Evolutionary conservation across 2,329 filamentous ascomycete genomes (phyloP).

Genomic region (Septoria linicola): DNA sequence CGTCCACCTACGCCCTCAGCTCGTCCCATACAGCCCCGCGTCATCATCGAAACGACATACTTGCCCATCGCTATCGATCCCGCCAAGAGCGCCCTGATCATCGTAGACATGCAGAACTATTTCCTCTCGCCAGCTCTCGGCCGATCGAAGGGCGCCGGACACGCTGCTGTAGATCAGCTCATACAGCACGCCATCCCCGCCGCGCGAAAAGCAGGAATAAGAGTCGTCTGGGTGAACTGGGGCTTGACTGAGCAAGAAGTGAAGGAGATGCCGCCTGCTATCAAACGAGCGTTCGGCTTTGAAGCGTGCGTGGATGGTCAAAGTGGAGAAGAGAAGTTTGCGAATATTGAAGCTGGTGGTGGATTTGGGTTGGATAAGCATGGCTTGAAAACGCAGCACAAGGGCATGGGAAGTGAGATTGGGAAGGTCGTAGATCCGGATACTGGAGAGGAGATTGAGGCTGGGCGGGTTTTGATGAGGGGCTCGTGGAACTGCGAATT

Average conservation of each 20-base stretch:
- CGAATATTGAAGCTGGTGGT: constrained; percentile 16
- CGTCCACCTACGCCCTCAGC: constrained; percentile 39
- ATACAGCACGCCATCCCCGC: constrained; percentile 48
- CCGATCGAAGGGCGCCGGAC: constrained; percentile 39
- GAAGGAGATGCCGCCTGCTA: constrained; percentile 50
- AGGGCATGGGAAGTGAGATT: constrained; percentile 36
- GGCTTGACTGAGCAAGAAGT: constrained; percentile 56
- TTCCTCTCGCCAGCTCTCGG: constrained; percentile 38
- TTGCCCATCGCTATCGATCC: constrained; percentile 37
- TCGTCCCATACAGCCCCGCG: constrained; percentile 25
- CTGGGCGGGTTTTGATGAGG: constrained; percentile 51
- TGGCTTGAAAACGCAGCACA: constrained; percentile 32
- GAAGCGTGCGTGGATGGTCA: constrained; percentile 29
- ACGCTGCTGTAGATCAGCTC: constrained; percentile 45
- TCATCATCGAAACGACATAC: constrained; percentile 32
- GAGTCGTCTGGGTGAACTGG: constrained; percentile 59
- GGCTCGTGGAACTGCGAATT: constrained; percentile 59
- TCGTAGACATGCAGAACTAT: constrained; percentile 40
- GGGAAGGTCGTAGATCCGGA: constrained; percentile 32
- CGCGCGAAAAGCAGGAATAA: constrained; percentile 52
- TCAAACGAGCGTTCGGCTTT: constrained; percentile 51
- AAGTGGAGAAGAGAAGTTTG: constrained; percentile 20
- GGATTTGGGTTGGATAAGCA: constrained; percentile 30
- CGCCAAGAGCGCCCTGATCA: constrained; percentile 36
- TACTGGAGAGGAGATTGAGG: constrained; percentile 46